Base-by-base conservation (phyloP, 176 grass and related monocot genomes). In the Eragrostis nindensis region DNA sequence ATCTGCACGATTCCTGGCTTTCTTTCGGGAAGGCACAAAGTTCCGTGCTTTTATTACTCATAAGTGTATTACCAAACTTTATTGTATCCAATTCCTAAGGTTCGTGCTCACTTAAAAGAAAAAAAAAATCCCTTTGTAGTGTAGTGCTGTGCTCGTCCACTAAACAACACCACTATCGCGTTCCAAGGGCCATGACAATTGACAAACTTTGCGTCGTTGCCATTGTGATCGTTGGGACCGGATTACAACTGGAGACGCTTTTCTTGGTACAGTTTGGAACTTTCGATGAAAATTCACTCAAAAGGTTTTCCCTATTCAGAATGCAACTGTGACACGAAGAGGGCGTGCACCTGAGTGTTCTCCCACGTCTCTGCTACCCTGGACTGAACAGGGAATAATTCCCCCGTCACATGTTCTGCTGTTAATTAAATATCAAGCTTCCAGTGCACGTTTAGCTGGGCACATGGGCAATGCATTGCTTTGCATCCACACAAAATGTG, bases 91-190 rank as follows among this genome's bases (percentile, higher is more conserved):
- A n/a, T n/a, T 56, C 46, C 43, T 15, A 48, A 15, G 22, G 11
- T 25, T n/a, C n/a, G n/a, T n/a, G 32, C 32, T 36, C 32, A 36
- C 32, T 36, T 36, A 36, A 36, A 36, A 36, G 32, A 36, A 36
- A 36, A 36, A 36, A 36, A 36, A 36, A 36, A 50, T 76, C 70
- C 53, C 27, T 46, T 12, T 27, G 22, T 80, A 36, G 70, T 89
- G n/a, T n/a, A n/a, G n/a, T n/a, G n/a, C n/a, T n/a, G n/a, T n/a
- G 82, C 82, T 77, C 25, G 64, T 46, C 45, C 87, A 81, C 82
- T 80, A 83, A 74, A 68, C 5, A 45, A 11, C 86, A 61, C 10
- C 1, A 19, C 64, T 70, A 76, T 48, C 60, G 11, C 67, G 9
- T 9, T 38, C 40, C 79, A 29, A 18, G 40, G 61, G 62, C 50